Conservation (phyloP, 805 yeast species). For the Saturnispora halmiae region DNA sequence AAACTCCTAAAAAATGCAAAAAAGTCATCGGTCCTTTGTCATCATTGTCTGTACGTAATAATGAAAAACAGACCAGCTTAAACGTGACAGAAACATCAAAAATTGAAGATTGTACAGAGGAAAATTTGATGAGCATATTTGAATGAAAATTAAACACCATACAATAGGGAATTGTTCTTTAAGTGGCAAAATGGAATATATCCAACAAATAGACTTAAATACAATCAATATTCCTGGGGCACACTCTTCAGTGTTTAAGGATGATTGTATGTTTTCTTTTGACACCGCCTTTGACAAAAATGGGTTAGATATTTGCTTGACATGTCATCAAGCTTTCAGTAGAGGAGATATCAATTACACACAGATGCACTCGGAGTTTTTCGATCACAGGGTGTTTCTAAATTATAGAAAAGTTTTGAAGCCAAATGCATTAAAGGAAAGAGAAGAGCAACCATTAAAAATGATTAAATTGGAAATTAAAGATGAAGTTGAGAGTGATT, state of each 20-base stretch:
- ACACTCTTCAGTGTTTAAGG: slow-evolving; percentile 54
- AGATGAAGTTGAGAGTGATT: slow-evolving; percentile 53
- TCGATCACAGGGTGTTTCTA: slow-evolving; percentile 49
- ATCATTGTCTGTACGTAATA: too few relatives aligned
- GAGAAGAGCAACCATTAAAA: slow-evolving; percentile 33
- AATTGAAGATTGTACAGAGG: neutral
- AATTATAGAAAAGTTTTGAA: slow-evolving; percentile 48
- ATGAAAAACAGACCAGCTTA: too few relatives aligned
- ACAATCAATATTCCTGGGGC: slow-evolving; percentile 21
- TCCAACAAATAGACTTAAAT: slow-evolving; percentile 13
- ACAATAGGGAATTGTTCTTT: too few relatives aligned
- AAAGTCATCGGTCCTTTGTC: too few relatives aligned
- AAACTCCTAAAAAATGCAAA: neutral
- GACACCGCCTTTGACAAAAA: slow-evolving; percentile 47
- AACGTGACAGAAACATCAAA: neutral
- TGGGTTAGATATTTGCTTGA: slow-evolving; percentile 71
- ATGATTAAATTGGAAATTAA: slow-evolving; percentile 59
- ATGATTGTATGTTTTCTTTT: slow-evolving; percentile 84
- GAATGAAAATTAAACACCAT: neutral
- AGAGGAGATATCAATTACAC: slow-evolving; percentile 43
- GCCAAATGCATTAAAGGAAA: slow-evolving; percentile 25
- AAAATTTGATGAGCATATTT: slow-evolving; percentile 8
- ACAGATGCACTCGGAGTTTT: slow-evolving; percentile 40
- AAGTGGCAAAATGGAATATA: slow-evolving; percentile 14
- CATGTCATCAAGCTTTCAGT: slow-evolving; percentile 65